Base-by-base conservation (phyloP, 495 filamentous ascomycete genomes). In the Bacidia gigantensis region DNA sequence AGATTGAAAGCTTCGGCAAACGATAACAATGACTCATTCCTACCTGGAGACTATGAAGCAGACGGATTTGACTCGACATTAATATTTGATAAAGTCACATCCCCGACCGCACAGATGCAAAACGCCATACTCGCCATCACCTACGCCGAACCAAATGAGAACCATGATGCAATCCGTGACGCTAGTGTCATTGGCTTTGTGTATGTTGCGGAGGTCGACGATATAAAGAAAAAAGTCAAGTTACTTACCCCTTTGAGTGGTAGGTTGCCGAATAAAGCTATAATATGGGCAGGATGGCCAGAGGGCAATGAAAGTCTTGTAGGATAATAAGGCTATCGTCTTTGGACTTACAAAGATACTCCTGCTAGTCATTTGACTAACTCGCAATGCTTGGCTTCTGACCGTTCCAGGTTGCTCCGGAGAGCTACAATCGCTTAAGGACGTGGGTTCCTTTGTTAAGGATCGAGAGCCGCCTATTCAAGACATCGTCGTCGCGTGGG, bases 141-240 rank as follows among this genome's bases (percentile, higher is more conserved):
- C 55, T 78, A 86, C 46, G 84, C 82, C 1, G 69, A 81, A 1
- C 61, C 77, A 1, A 77, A 72, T 2, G 86, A 89, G 48, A 69
- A 73, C 2, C 72, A 81, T 7, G 78, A 87, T 35, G 74, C 78
- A 3, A 81, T 98, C 42, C 80, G 85, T 11, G 85, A 92, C 57
- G 82, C 89, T 0, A 87, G 83, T 39, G 80, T 96, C 18, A 82
- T 93, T 73, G 92, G 92, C 3, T 97, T 93, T 65, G 75, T 95
- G 35, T 95, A 93, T 62, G 82, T 99, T 26, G 78, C 83, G 0
- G 85, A 92, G 46, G 89, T 97, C 7, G 90, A 99, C 57, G 83
- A 82, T 46, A 82, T 87, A 49, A 86, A 85, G 67, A 80, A 80
- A 50, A 84, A 83, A 64, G 70, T 97, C 47, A 82, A 86, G 54